Base-by-base conservation (phyloP, 306 rosid genomes). In the Lupinus albus region DNA sequence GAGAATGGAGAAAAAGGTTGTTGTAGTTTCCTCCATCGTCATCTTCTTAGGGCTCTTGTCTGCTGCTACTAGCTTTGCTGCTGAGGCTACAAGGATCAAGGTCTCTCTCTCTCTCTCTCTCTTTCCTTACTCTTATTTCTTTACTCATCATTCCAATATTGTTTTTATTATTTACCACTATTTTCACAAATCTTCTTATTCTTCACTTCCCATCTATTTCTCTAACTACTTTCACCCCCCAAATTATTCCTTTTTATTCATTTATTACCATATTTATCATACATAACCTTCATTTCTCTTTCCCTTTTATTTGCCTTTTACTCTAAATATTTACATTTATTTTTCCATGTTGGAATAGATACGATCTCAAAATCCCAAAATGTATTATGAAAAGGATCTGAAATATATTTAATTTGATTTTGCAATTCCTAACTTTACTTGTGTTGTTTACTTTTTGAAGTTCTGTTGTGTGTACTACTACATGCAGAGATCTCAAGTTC, bases 11-110 rank as follows among this genome's bases (percentile, higher is more conserved):
- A 87, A 51, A 73, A 92, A 80, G 78, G 80, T 45, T 50, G 10
- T 85, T 16, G 1, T 73, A 3, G 84, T 92, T 21, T 81, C 90
- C 58, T 63, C 82, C 28, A 72, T 72, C 0, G 96, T 81, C 51
- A 95, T 82, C 30, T 82, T 92, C 45, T 64, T 92, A 69, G 96
- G 89, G 13, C 74, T 92, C 2, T 71, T 89, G 35, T 78, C 98
- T 0, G 95, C 91, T 64, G 91, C 88, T 11, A 79, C 95, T 48
- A 87, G 89, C 38, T 87, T 92, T 72, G 92, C 36, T 80, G 98
- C 95, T 0, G 98, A 92, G 73, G 95, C 67, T 4, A 92, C 91
- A 4, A 73, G 96, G 75, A 85, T 89, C 68, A 89, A 89, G 98
- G 98, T 89, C 1, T 42, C 17, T 14, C 35, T 54, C 7, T 8